A percentile compares a stretch with the other conserved stretches of the same genome.
Evolutionary conservation across 345 rosid genomes (phyloP).

Genomic region (Euphorbia tirucalli): DNA sequence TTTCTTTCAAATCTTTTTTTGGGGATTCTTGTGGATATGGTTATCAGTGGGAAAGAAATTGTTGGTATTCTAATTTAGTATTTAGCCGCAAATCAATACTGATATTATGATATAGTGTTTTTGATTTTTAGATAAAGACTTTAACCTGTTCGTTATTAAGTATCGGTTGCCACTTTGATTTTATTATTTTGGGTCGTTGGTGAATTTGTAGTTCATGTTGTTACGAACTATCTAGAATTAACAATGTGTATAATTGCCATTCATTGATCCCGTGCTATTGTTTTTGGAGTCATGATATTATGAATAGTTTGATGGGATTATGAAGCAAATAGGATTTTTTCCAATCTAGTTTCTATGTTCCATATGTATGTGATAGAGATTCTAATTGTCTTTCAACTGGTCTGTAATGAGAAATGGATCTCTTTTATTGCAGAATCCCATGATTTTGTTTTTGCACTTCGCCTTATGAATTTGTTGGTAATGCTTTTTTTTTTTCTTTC

Average conservation of each 20-base stretch:
- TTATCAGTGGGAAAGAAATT: neutral
- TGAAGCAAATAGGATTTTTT: neutral
- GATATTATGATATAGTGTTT: neutral
- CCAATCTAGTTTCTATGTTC: neutral
- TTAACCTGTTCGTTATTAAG: neutral
- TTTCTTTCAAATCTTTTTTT: too few species aligned
- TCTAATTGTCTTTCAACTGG: neutral
- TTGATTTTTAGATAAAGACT: neutral
- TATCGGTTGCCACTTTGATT: neutral
- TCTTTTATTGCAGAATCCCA: neutral
- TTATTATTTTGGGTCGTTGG: neutral
- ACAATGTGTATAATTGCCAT: neutral
- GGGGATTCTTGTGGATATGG: neutral
- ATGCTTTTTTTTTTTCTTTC: too few species aligned
- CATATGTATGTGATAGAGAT: neutral
- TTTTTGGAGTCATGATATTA: neutral
- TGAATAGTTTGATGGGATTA: neutral
- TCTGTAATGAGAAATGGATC: neutral
- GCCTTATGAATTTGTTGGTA: slow-evolving; percentile 4
- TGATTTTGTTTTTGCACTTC: neutral
- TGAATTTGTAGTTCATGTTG: neutral
- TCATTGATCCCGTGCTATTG: neutral
- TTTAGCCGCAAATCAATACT: neutral
- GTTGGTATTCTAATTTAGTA: neutral
- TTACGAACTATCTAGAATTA: neutral